Percentiles rank a stretch among this genome's conserved stretches.
phyloP scores from a whole-genome alignment of 2,329 filamentous ascomycete species.

The Calonectria pauciramosa region DNA sequence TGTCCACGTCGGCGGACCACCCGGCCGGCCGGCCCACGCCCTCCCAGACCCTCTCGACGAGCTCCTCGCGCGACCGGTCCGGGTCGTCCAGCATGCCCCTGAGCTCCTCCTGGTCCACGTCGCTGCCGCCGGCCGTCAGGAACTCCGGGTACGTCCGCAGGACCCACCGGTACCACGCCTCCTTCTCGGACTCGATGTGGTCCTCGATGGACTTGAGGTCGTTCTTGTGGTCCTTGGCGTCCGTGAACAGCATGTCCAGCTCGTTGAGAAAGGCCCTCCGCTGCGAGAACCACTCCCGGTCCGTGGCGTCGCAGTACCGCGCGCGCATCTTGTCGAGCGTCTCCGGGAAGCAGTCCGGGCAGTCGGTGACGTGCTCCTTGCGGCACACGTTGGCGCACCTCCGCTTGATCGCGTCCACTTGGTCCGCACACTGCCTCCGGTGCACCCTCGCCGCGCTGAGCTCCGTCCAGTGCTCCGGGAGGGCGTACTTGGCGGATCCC shows the following conservation, averaged over 20 bases:
- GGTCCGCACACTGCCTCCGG: conserved; percentile 53
- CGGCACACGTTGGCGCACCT: conserved; percentile 60
- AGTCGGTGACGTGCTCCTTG: conserved; percentile 60
- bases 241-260: conserved; percentile 63
- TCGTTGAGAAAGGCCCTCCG: conserved; percentile 63
- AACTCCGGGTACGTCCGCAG: conserved; percentile 56
- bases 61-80: conserved; percentile 53
- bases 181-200: conserved; percentile 65
- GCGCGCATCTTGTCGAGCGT: conserved; percentile 60
- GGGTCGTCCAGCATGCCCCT: conserved; percentile 54
- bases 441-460: conserved; percentile 51
- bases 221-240: conserved; percentile 59
- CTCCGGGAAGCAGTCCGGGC: conserved; percentile 62
- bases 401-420: conserved; percentile 58
- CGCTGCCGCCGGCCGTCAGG: conserved; percentile 49
- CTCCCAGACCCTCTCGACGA: conserved; percentile 53
- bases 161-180: conserved; percentile 66
- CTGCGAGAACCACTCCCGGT: conserved; percentile 66
- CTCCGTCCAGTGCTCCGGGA: conserved; percentile 57
- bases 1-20: conserved; percentile 51
- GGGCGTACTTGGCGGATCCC: conserved; percentile 40
- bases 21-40: conserved; percentile 51
- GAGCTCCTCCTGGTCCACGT: conserved; percentile 50
- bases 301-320: conserved; percentile 52
- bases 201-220: conserved; percentile 62